A percentile compares a stretch with the other conserved stretches of the same genome.
Evolutionary conservation across 306 rosid species (phyloP).

Genomic region (Cucurbita pepo): DNA sequence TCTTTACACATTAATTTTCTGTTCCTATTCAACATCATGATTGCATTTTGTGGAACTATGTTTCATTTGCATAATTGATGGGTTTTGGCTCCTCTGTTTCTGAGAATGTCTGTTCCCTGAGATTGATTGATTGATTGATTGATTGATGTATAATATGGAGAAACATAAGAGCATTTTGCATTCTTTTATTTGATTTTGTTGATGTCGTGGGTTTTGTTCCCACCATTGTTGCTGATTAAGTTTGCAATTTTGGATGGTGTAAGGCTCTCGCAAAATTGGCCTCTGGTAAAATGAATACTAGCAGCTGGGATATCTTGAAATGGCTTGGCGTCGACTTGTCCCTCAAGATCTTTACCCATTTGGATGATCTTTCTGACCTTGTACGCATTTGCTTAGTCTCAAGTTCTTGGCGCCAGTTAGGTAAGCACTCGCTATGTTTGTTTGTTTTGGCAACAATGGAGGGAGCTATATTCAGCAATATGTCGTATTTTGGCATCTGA

Average conservation of each 20-base stretch:
- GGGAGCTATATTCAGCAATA: not conserved
- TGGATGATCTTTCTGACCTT: conserved; percentile 60
- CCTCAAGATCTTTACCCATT: conserved; percentile 20
- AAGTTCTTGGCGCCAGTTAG: conserved; percentile 32
- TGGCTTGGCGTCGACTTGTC: not conserved
- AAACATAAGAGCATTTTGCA: not conserved
- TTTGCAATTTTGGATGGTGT: not conserved
- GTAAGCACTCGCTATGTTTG: conserved; percentile 13
- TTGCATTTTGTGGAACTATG: no score
- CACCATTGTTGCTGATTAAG: not conserved
- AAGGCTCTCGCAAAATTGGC: not conserved
- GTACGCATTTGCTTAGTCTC: conserved; percentile 33
- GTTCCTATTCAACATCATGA: no score
- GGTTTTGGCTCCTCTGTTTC: no score
- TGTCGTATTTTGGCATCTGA: not conserved
- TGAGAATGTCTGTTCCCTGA: not conserved
- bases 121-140: not conserved
- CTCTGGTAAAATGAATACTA: not conserved
- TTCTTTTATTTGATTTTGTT: not conserved
- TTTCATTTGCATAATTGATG: no score
- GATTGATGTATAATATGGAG: not conserved
- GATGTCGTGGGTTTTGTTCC: not conserved
- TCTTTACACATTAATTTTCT: no score
- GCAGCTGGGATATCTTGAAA: not conserved
- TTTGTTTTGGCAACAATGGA: not conserved